Base-by-base conservation (phyloP, 108 stramenopile genomes). In the Stephanodiscus minutulus region DNA sequence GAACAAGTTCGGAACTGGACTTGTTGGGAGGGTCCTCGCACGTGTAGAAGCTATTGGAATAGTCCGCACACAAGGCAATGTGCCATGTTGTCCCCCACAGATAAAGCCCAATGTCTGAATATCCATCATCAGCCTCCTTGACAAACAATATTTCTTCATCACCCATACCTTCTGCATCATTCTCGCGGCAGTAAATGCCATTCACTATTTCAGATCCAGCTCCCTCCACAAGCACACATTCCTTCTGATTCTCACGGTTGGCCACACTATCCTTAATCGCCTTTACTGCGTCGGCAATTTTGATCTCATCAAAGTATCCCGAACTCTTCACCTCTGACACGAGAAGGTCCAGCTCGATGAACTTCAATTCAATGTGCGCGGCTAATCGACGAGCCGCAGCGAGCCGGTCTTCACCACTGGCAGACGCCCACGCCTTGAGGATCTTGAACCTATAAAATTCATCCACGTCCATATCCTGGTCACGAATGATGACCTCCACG, bases 371-470 rank as follows among this genome's bases (percentile, higher is more conserved):
- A 20, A 88, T 68, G 44, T 73, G 66, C n/a, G 63, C 25, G 5
- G 76, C 73, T 64, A 60, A 62, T 73, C 70, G 22, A 39, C 81
- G 33, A 13, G 64, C 59, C 24, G 52, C 35, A 20, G 81, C 7
- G 46, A 61, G 27, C 3, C 67, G 68, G 64, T 72, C 35, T 36
- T 44, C 48, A 68, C 66, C 25, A 52, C 59, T 13, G 37, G 48
- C 70, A 13, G 63, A 61, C 48, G 73, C 69, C 87, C 87, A 88
- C 37, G 82, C 68, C 22, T 71, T 68, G 17, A 88, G 64, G 68
- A 86, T 88, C 64, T 84, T 79, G 56, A 86, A 88, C 60, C 85
- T 81, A 72, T 79, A 88, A 25, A 85, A 76, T 64, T 88, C 87
- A 50, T 85, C 83, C 47, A 83, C 84, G 46, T 84, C 76, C 44